A percentile compares a stretch with the other conserved stretches of the same genome.
These are phyloP conservation scores for Aspergillus panamensis DNA, from an alignment of 495 filamentous ascomycete genomes.

Conservation along the genomic window DNA sequence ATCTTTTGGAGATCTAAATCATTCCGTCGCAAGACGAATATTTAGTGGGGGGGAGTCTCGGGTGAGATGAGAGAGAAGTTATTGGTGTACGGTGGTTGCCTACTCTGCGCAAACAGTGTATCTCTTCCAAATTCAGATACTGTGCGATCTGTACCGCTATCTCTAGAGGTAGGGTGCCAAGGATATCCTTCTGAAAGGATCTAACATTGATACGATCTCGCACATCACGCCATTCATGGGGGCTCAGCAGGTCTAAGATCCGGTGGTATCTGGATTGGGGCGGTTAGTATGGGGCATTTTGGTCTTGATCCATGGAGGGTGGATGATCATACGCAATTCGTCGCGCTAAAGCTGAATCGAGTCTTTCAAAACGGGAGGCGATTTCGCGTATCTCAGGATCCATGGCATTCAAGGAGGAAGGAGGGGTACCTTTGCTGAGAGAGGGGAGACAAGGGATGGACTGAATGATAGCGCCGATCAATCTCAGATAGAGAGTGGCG, in stretches of 20 bases:
- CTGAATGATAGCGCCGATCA: background rate
- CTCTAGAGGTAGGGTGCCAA: constrained; percentile 34
- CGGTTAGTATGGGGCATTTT: background rate
- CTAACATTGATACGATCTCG: constrained; percentile 20
- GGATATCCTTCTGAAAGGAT: constrained; percentile 33
- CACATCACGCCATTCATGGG: constrained; percentile 34
- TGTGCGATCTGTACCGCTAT: constrained; percentile 25
- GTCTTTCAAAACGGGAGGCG: constrained; percentile 12
- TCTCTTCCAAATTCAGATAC: constrained; percentile 25
- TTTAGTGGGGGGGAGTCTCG: background rate
- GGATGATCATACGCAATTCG: constrained; percentile 6
- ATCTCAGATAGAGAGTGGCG: background rate
- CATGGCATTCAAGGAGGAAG: constrained; percentile 6
- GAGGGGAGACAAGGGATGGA: background rate
- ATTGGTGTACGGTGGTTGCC: background rate
- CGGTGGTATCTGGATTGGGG: constrained; percentile 24
- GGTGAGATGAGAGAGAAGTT: background rate
- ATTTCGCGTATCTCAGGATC: constrained; percentile 15
- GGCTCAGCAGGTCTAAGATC: constrained; percentile 29
- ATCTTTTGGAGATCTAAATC: constrained; percentile 33
- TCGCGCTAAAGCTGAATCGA: constrained; percentile 11
- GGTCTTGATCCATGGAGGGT: background rate
- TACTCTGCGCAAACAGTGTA: constrained; percentile 32
- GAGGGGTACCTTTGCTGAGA: background rate
- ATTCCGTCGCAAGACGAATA: background rate